Percentiles rank a stretch among this genome's conserved stretches.
Evolutionary conservation across 345 rosid genomes (phyloP).

Genomic region (Brassica nigra): DNA sequence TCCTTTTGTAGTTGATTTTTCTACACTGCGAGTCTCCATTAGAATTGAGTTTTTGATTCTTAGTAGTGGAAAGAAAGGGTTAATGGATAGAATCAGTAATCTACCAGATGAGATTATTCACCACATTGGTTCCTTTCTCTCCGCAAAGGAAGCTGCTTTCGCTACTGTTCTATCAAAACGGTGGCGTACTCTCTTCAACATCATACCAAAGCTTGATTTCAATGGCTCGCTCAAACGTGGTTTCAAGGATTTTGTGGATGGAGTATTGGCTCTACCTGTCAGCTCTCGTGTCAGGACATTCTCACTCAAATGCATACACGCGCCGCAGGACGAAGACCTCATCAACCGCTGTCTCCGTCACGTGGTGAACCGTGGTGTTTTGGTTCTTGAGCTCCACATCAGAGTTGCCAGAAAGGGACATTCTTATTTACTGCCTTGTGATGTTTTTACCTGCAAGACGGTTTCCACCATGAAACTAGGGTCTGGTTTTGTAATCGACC

Average conservation of each 20-base stretch:
- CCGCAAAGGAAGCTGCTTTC: constrained; percentile 12
- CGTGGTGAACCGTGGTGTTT: constrained; percentile 1
- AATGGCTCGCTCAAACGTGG: not conserved
- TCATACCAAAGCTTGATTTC: not conserved
- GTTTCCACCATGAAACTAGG: not conserved
- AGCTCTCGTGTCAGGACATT: not conserved
- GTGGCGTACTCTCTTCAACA: not conserved
- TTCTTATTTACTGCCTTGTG: not conserved
- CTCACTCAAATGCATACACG: not conserved
- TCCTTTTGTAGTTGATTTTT: not conserved
- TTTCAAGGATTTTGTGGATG: not conserved
- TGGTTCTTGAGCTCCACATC: not conserved
- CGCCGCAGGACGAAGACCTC: not conserved
- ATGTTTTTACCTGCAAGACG: not conserved
- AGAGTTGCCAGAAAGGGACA: not conserved
- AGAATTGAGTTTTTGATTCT: not conserved
- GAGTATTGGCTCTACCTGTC: not conserved
- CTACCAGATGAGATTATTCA: not conserved
- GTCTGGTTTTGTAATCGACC: not conserved
- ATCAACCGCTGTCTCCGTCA: constrained; percentile 7
- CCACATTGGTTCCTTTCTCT: not conserved
- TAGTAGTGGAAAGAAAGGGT: not conserved
- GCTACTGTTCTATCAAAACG: not conserved
- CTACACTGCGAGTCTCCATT: not conserved
- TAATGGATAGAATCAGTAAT: not conserved